Evolutionary conservation across 1,139 yeast genomes (phyloP), one percentile per base, ranked within the genome.

Genomic region (Yarrowia galli): DNA sequence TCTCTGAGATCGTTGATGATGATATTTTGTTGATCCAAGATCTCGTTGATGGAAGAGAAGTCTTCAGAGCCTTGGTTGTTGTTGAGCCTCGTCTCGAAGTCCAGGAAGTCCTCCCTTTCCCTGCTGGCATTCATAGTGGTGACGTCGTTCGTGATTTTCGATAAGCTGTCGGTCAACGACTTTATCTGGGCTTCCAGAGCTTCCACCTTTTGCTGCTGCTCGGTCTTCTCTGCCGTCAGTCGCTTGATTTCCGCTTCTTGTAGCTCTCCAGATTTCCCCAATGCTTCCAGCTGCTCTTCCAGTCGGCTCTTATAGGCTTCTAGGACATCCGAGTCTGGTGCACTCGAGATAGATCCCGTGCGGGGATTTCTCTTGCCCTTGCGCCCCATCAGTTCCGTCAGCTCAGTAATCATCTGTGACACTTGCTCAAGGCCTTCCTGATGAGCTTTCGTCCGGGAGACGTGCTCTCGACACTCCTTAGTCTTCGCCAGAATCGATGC

Each of bases 371-470:
- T 23, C 48, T 42, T 38, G 13, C 38, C 13, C 38, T 42, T 56
- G 15, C 63, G 46, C 3, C 63, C 48, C 7, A 56, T 18, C 13
- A 38, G 20, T 10, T 58, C 64, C 2, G 64, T 58, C n/a, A 58
- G 20, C 49, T 58, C 64, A 2, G 40, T 13, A 51, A 58, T 58
- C 64, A 58, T 58, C 9, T 42, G 49, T 2, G 64, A 58, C 15
- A 58, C 64, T 25, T 58, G 64, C 20, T 58, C 49, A 2, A 58
- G 49, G 20, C 64, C 64, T 18, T 58, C 49, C 49, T 58, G 64
- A 7, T 58, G 64, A 23, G 64, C 64, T 28, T 58, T 58, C 1
- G 49, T 58, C 20, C 40, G 16, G 8, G 40, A 43, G 6, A 28
- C 64, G 7, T 42, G 49, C 13, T 58, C 64, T 43, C 64, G 40